Base-by-base conservation (phyloP, 768 basidiomycete species). In the Xerocomus brunneocitrinus region DNA sequence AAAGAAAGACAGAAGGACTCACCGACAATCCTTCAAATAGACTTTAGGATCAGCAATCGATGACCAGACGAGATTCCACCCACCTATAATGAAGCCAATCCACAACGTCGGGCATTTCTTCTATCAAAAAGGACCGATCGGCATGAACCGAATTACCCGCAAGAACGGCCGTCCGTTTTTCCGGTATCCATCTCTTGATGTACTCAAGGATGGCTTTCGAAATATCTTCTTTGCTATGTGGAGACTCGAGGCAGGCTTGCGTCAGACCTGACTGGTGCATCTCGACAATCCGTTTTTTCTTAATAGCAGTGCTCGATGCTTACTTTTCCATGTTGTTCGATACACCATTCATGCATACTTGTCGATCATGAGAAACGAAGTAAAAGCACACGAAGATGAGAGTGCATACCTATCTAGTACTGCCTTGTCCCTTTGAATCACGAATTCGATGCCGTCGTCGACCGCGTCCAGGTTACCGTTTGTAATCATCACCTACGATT, bases 331-430 rank as follows among this genome's bases (percentile, higher is more conserved):
- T 97, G 94, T 55, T 92, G 90, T 6, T 79, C 79, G 28, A 73
- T 83, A 68, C 93, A 97, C 94, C 94, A 97, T 56, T 84, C 76
- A 55, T 82, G 79, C 94, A 97, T 97, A 16, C 90, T 93, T 36
- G 16, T 25, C 8, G 28, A 35, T 1, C 45, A 36, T 48, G 35
- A 38, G 24, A 42, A 5, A 8, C 4, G 5, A 47, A 19, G 2
- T 4, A 24, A 19, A 1, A 45, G 12, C 46, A 19, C 2, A 35
- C 13, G 22, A 43, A 42, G 44, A 47, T 31, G 10, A 22, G 36
- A n/a, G 3, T 8, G 63, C 80, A 64, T 53, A 91, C 92, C 67
- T 71, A 65, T 95, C 88, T 32, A 97, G 68, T 10, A 79, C 61
- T 16, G 71, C 69, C 64, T 89, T 91, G 53, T 89, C 82, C 1